Base-by-base conservation (phyloP, 768 basidiomycete genomes). In the Trametes coccinea region DNA sequence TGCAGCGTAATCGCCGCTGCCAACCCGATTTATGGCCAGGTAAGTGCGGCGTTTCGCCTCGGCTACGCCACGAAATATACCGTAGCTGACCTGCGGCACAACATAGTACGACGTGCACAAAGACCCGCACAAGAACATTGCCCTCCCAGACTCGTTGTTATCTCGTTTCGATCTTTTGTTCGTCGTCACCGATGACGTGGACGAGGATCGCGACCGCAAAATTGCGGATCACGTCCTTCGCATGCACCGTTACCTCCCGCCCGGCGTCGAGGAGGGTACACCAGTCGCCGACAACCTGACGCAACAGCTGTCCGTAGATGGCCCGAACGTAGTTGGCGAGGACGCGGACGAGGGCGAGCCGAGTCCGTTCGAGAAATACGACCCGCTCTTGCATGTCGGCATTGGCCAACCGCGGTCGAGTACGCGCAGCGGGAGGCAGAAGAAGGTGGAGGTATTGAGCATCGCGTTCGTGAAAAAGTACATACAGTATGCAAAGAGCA, bases 101-200 rank as follows among this genome's bases (percentile, higher is more conserved):
- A 34, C 61, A 34, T 70, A 98, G 93, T 99, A 99, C 74, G 96
- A 99, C 76, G 92, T 99, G 41, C 96, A 99, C 78, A 99, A 99
- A 75, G 96, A 99, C 73, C 96, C 96, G 33, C 96, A 98, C 77
- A 91, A 91, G 77, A 99, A 99, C 71, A 99, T 99, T 63, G 96
- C 96, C 11, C 84, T 99, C 10, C 96, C 96, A 10, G 96, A 98
- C 74, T 99, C 96, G 29, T 84, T 99, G 41, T 84, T 99, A 40
- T 98, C 96, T 27, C 96, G 96, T 85, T 99, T 99, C 78, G 96
- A 99, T 79, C 77, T 99, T 56, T 84, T 99, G 41, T 99, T 99
- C 72, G 90, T 99, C 56, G 95, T 99, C 16, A 99, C 95, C 0
- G 97, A 98, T 76, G 96, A 99, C 71, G 95, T 98, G 8, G 93